Evolutionary conservation across 129 eudicot species (phyloP).

Genomic region (Flaveria sonorensis): DNA sequence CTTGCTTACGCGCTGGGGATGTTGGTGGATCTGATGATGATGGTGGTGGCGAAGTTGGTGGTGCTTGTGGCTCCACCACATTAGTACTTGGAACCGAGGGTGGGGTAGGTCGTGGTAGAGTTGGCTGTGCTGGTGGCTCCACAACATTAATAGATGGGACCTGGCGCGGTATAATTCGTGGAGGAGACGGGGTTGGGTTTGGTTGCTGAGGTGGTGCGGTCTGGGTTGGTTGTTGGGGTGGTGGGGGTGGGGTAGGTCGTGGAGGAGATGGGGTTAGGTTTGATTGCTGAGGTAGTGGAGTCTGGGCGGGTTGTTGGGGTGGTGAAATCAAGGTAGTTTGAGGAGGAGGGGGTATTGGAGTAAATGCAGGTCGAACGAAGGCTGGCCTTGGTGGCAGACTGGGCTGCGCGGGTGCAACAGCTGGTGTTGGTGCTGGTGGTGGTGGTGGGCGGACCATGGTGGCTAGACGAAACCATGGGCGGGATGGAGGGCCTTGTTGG

Average conservation of each 20-base stretch:
- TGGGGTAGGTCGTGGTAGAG: slow-evolving; percentile 5
- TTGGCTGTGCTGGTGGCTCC: slow-evolving; percentile 29
- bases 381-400: slow-evolving; percentile 38
- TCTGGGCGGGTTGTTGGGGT: slow-evolving; percentile 19
- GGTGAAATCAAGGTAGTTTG: slow-evolving; percentile 29
- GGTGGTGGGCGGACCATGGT: slow-evolving; percentile 45
- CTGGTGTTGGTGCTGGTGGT: not conserved
- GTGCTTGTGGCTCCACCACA: slow-evolving; percentile 31
- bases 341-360: slow-evolving; percentile 14
- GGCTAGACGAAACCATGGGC: slow-evolving; percentile 54
- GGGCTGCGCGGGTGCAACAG: slow-evolving; percentile 34
- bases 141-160: not conserved
- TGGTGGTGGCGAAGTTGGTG: slow-evolving; percentile 21
- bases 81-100: slow-evolving; percentile 17
- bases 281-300: slow-evolving; percentile 18
- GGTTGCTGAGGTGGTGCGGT: slow-evolving; percentile 24
- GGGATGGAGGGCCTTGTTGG: slow-evolving; percentile 47
- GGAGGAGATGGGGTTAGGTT: slow-evolving; percentile 14
- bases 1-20: slow-evolving; percentile 29
- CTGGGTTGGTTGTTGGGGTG: slow-evolving; percentile 24
- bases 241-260: slow-evolving; percentile 22
- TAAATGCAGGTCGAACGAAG: slow-evolving; percentile 43
- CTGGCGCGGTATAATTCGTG: not conserved
- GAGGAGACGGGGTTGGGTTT: slow-evolving; percentile 21
- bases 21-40: not conserved